These are phyloP conservation scores for Argentina anserina DNA, from an alignment of 306 rosid genomes.

Conservation along the genomic window DNA sequence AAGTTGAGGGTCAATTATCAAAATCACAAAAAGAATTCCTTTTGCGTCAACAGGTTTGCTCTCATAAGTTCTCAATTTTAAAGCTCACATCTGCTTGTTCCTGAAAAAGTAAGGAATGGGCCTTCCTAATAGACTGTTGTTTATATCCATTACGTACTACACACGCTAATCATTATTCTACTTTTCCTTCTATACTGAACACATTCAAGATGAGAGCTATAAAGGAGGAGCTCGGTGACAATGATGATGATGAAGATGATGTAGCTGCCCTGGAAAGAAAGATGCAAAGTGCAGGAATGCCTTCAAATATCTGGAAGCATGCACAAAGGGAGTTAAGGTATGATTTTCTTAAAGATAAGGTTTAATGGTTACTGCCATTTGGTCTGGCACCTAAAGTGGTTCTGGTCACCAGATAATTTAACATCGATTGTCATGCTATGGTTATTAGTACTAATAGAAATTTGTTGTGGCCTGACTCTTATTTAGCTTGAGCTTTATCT, in stretches of 20 bases:
- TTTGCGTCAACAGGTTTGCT: conserved; percentile 87
- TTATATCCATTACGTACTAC: not conserved
- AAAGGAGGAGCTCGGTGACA: conserved; percentile 98
- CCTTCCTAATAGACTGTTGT: not conserved
- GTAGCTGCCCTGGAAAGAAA: conserved; percentile 85
- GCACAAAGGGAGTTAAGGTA: conserved; percentile 90
- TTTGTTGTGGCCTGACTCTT: not conserved
- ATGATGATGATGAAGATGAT: conserved; percentile 96
- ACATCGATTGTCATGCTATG: not conserved
- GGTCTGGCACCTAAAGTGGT: not conserved
- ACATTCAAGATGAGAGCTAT: conserved; percentile 89
- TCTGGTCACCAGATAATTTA: not conserved
- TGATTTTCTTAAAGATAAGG: conserved; percentile 8
- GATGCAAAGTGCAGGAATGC: conserved; percentile 98
- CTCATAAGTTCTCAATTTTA: not conserved
- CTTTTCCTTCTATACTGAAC: conserved; percentile 25
- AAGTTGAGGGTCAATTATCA: conserved; percentile 97
- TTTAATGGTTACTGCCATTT: not conserved
- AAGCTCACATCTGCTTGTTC: not conserved
- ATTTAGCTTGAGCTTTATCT: not conserved
- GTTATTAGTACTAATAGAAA: not conserved
- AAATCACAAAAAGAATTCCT: conserved; percentile 98
- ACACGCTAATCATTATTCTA: conserved; percentile 2
- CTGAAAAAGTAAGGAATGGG: not conserved
- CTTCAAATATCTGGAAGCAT: conserved; percentile 91